A percentile compares a stretch with the other conserved stretches of the same genome.
phyloP scores from a whole-genome alignment of 441 rosid species.

The Eruca vesicaria region DNA sequence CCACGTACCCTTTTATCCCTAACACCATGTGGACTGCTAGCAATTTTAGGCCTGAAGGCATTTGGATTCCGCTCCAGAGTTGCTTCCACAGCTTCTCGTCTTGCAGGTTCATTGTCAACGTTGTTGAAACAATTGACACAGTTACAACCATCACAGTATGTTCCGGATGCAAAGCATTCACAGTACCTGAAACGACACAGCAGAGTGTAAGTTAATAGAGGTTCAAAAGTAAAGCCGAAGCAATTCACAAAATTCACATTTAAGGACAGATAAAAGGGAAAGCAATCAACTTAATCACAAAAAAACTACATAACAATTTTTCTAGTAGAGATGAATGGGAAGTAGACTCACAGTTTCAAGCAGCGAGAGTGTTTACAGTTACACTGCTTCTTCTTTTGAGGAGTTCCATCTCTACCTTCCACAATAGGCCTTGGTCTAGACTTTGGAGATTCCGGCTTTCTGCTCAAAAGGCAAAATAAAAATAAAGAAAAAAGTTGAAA shows the following conservation, averaged over 20 bases:
- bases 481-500: not conserved
- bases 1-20: constrained; percentile 55
- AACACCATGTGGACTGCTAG: constrained; percentile 73
- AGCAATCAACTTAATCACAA: not conserved
- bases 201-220: not conserved
- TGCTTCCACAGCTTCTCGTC: constrained; percentile 73
- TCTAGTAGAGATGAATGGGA: not conserved
- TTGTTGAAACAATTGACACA: constrained; percentile 79
- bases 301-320: not conserved
- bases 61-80: constrained; percentile 79
- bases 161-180: constrained; percentile 92
- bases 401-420: constrained; percentile 88
- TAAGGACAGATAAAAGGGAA: not conserved
- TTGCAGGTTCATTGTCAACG: constrained; percentile 66
- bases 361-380: constrained; percentile 97
- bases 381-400: constrained; percentile 95
- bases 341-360: constrained; percentile 82
- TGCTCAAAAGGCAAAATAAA: constrained; percentile 24
- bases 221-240: not conserved
- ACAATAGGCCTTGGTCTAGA: constrained; percentile 59
- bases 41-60: constrained; percentile 92
- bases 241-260: not conserved
- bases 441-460: constrained; percentile 90
- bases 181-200: constrained; percentile 64
- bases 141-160: constrained; percentile 87